Evolutionary conservation across 1,284 basidiomycete genomes (phyloP), one percentile per base, ranked within the genome.

Genomic region (Rhodotorula sp.): DNA sequence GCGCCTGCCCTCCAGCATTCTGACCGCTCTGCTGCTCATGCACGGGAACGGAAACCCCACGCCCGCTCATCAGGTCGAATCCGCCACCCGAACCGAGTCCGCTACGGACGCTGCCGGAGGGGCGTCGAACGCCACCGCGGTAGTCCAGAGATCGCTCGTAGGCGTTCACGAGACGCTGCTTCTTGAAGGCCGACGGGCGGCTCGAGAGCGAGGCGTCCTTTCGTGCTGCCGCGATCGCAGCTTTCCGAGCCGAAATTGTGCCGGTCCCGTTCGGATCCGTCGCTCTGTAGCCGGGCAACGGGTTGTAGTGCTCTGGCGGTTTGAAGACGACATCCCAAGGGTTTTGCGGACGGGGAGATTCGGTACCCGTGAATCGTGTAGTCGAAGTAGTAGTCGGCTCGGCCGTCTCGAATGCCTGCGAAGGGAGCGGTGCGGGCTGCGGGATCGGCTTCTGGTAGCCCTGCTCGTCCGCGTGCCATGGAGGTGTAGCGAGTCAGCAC

Each of bases 101-200:
- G 26, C 57, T 37, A 14, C 42, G 33, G 8, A n/a, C 26, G 53
- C 53, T 29, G n/a, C 57, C 57, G 8, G 57, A 45, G 2, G 61
- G 24, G n/a, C 49, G 48, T 22, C 53, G 45, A 12, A 70, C 26
- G 0, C 73, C 73, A 1, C 59, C 64, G 6, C 48, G 37, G 37
- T 75, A 73, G 24, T 75, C 73, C 29, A 73, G 51, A 20, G 67
- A 60, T 24, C 55, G 60, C 46, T 75, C 73, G 29, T 60, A 64
- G 4, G 73, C 73, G n/a, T n/a, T 37, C 12, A 65, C 65, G n/a
- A 75, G 58, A 14, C 68, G 60, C 4, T 63, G 58, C 30, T 73
- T 65, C 12, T 42, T 46, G 42, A 15, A 24, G 30, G 15, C 37
- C 20, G 33, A 37, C 7, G 62, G n/a, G n/a, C 64, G 33, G 17